Base-by-base conservation (phyloP, 306 rosid genomes). In the Dryas octopetala region DNA sequence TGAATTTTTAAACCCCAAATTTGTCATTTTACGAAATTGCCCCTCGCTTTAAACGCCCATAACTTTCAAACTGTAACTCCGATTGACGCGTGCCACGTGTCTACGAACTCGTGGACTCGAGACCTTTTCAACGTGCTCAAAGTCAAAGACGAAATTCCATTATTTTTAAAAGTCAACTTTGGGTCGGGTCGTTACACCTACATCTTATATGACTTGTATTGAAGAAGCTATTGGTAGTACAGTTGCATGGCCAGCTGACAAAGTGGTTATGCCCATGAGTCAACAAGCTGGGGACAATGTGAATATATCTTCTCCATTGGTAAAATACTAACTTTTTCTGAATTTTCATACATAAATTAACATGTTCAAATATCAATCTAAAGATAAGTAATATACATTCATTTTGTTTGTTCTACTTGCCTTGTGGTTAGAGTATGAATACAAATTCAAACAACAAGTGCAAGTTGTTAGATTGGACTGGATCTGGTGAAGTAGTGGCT, bases 221-320 rank as follows among this genome's bases (percentile, higher is more conserved):
- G 47, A 26, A 32, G 68, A 60, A 59, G 68, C 77, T 17, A 5
- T 46, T 4, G 47, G 23, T 7, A 6, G 4, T 7, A 26, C 28
- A 23, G 10, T 57, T 43, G 76, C 76, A 11, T 72, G 68, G 77
- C 68, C 77, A 9, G 28, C 55, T 45, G 77, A 73, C 40, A 73
- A 47, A 46, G 55, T 73, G 14, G 15, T 71, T 8, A 38, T 71
- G 38, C 9, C 6, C 6, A 14, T 6, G n/a, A 12, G 4, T 10
- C 6, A 9, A 9, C 23, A 28, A 13, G 5, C 4, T 62, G 11
- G 5, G 1, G 16, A 62, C 4, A 7, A 38, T 38, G 48, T 38
- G 16, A 4, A 63, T 40, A 0, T 23, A 1, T 19, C 62, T 6
- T 38, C 58, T 50, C 59, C 19, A 4, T 15, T 8, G 60, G 46